Conservation (phyloP, 148 eudicot genomes). For the Silene uniflora region DNA sequence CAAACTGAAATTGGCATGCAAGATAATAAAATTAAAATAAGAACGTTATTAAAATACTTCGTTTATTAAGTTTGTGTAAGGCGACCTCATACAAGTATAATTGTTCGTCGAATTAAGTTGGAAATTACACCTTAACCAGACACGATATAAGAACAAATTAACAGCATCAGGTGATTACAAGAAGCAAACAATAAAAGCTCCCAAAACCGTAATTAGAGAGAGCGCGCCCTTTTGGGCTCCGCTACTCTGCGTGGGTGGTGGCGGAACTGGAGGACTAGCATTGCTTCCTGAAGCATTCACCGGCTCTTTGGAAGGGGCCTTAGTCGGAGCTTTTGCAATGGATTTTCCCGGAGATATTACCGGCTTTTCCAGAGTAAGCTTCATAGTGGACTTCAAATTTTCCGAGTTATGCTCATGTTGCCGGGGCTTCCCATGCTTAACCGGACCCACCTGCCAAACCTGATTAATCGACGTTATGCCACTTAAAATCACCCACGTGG, state of each 20-base stretch:
- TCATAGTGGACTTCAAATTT: slow-evolving; percentile 16
- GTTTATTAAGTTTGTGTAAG: too few species aligned
- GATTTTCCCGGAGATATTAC: slow-evolving; percentile 1
- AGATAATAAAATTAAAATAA: too few species aligned
- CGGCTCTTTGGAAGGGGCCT: neutral
- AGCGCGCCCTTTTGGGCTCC: slow-evolving; percentile 2
- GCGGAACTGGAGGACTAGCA: too few species aligned
- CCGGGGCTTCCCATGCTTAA: neutral
- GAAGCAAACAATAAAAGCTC: slow-evolving; percentile 14
- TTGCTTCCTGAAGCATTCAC: too few species aligned
- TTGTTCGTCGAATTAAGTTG: too few species aligned
- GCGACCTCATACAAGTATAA: too few species aligned
- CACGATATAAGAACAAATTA: too few species aligned
- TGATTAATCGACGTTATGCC: slow-evolving; percentile 18
- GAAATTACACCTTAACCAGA: too few species aligned
- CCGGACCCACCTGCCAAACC: slow-evolving; percentile 43
- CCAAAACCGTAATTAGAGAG: slow-evolving; percentile 11
- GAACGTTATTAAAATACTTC: too few species aligned
- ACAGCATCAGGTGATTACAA: neutral
- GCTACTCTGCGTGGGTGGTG: neutral
- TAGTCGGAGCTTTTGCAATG: neutral
- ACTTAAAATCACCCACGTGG: slow-evolving; percentile 26
- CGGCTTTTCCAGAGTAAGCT: slow-evolving; percentile 12
- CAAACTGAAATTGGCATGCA: too few species aligned
- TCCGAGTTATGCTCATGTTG: slow-evolving; percentile 17